A percentile compares a stretch with the other conserved stretches of the same genome.
Conservation (phyloP, 768 basidiomycete genomes). For the Nidularia pulvinata region DNA sequence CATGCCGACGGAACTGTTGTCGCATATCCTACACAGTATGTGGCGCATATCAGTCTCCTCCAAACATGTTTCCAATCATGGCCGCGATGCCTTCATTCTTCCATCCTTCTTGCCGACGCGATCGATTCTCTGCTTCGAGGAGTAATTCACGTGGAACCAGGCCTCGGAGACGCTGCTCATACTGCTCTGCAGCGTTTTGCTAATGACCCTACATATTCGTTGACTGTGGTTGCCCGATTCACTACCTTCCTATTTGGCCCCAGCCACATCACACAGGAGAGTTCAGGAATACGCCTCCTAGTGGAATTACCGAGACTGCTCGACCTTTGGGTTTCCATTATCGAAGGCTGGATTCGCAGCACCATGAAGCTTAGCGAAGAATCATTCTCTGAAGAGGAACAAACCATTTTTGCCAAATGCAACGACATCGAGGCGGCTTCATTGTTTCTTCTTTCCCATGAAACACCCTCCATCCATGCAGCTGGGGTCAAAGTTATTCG, state of each 20-base stretch:
- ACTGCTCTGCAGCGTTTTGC: slow-evolving; percentile 74
- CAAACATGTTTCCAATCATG: slow-evolving; percentile 81
- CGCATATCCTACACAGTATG: slow-evolving; percentile 63
- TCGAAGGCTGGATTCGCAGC: slow-evolving; percentile 66
- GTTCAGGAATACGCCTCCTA: slow-evolving; percentile 59
- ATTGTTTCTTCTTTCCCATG: slow-evolving; percentile 73
- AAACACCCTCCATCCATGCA: slow-evolving; percentile 44
- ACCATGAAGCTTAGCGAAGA: slow-evolving; percentile 40
- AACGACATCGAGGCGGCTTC: slow-evolving; percentile 71
- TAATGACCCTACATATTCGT: slow-evolving; percentile 52
- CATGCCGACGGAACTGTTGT: slow-evolving; percentile 62
- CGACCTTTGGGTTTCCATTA: slow-evolving; percentile 70
- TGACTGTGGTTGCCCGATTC: slow-evolving; percentile 61
- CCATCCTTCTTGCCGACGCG: slow-evolving; percentile 54
- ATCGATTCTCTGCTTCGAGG: slow-evolving; percentile 82
- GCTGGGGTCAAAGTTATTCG: slow-evolving; percentile 68
- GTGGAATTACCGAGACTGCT: slow-evolving; percentile 70
- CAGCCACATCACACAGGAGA: slow-evolving; percentile 57
- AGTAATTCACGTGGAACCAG: slow-evolving; percentile 84
- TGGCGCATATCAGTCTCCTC: slow-evolving; percentile 69
- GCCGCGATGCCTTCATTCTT: slow-evolving; percentile 75
- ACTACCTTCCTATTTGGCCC: slow-evolving; percentile 78
- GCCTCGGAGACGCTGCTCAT: slow-evolving; percentile 66
- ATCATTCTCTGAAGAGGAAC: slow-evolving; percentile 35
- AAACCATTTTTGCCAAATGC: slow-evolving; percentile 40